Conservation (phyloP, 345 rosid species). For the Rhizophora mangle region DNA sequence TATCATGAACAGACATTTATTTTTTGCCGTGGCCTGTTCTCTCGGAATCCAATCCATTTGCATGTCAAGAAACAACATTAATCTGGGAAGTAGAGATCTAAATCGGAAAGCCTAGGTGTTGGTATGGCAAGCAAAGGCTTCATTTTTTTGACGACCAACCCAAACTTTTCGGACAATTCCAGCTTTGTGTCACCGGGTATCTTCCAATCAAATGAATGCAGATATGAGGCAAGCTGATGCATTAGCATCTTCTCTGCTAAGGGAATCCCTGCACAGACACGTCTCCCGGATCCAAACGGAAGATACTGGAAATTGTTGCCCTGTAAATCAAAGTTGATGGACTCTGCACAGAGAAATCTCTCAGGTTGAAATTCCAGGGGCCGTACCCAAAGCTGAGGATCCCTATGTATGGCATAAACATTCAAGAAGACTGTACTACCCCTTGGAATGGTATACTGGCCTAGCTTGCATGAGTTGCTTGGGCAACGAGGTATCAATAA, state of each 20-base stretch:
- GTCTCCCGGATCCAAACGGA: constrained; percentile 54
- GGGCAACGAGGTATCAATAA: constrained; percentile 42
- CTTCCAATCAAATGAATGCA: constrained; percentile 61
- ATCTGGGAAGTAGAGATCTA: neutral
- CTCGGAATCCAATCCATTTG: too few relatives aligned
- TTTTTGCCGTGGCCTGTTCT: too few relatives aligned
- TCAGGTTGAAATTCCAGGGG: constrained; percentile 45
- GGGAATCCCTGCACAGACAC: constrained; percentile 47
- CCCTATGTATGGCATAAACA: constrained; percentile 49
- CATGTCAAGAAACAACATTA: too few relatives aligned
- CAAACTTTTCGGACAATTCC: constrained; percentile 45
- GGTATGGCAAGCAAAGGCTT: constrained; percentile 46
- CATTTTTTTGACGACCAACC: constrained; percentile 41
- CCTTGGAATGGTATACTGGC: constrained; percentile 44
- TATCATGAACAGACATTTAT: too few relatives aligned
- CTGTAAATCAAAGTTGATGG: constrained; percentile 22
- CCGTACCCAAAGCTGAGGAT: constrained; percentile 46
- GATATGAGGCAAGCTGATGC: constrained; percentile 33
- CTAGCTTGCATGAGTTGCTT: constrained; percentile 31
- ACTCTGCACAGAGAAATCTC: constrained; percentile 35
- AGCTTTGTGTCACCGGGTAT: constrained; percentile 27
- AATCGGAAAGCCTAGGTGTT: constrained; percentile 29
- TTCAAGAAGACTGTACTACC: constrained; percentile 41
- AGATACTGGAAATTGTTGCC: constrained; percentile 42
- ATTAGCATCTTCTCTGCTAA: constrained; percentile 45